Conservation (phyloP, 164 flowering plant species). For the Warburgia ugandensis region DNA sequence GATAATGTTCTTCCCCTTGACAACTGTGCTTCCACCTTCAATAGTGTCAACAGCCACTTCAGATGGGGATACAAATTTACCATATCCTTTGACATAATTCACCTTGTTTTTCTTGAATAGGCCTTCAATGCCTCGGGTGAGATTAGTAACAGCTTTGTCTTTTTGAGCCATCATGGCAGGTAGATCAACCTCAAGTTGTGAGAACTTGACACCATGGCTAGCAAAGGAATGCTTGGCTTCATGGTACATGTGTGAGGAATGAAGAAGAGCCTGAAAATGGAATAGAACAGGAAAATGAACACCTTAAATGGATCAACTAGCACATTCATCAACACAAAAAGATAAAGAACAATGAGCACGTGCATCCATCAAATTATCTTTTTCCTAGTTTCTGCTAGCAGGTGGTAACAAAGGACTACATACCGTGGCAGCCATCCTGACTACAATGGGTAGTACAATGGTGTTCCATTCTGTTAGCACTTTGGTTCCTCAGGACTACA, state of each 20-base stretch:
- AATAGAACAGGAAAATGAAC: too few species aligned
- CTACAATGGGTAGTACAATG: too few species aligned
- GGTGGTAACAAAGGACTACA: too few species aligned
- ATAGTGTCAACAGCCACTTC: constrained; percentile 65
- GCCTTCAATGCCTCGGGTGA: constrained; percentile 73
- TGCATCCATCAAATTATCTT: too few species aligned
- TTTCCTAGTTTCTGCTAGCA: too few species aligned
- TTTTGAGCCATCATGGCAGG: constrained; percentile 83
- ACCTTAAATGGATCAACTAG: background rate
- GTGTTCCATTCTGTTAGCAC: too few species aligned
- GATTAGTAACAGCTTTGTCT: constrained; percentile 64
- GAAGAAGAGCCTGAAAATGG: constrained; percentile 60
- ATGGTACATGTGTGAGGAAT: constrained; percentile 83
- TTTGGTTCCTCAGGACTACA: too few species aligned
- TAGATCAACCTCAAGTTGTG: constrained; percentile 65
- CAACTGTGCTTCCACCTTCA: constrained; percentile 58
- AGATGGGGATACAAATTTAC: constrained; percentile 60
- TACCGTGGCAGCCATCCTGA: too few species aligned
- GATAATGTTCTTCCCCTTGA: constrained; percentile 66
- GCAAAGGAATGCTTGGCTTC: constrained; percentile 70
- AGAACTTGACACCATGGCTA: constrained; percentile 61
- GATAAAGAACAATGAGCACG: too few species aligned
- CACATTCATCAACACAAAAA: background rate
- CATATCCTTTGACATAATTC: constrained; percentile 69
- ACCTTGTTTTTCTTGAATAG: constrained; percentile 86